These are phyloP conservation scores for Cadophora luteo-olivacea DNA, from an alignment of 2,329 filamentous ascomycete species.

Conservation along the genomic window DNA sequence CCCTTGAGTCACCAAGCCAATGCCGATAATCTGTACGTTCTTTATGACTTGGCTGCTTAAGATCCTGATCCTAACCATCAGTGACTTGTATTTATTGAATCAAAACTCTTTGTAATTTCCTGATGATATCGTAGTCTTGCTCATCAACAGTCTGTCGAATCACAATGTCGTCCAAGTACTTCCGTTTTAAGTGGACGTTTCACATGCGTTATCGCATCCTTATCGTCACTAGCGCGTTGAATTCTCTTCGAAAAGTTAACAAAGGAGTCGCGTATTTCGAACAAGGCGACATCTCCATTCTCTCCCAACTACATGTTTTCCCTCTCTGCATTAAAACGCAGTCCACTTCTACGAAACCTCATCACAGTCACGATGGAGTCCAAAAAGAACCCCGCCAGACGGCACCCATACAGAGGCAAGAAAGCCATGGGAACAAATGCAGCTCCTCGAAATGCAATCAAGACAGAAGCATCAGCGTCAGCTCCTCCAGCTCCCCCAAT, in stretches of 20 bases:
- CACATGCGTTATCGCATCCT: neutral
- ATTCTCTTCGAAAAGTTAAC: no score
- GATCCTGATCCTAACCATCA: no score
- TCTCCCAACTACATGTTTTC: conserved; percentile 26
- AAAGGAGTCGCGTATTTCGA: neutral
- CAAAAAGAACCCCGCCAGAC: conserved; percentile 34
- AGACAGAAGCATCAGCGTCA: conserved; percentile 21
- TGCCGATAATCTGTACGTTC: no score
- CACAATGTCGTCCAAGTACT: no score
- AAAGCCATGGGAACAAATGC: conserved; percentile 35
- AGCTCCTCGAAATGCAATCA: conserved; percentile 30
- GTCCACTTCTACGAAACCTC: conserved; percentile 30
- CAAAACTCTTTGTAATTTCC: no score
- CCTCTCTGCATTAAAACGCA: conserved; percentile 31
- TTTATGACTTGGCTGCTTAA: no score
- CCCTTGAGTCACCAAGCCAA: neutral
- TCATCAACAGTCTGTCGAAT: no score
- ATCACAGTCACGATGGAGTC: conserved; percentile 37
- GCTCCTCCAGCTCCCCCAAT: conserved; percentile 43
- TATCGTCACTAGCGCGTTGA: neutral
- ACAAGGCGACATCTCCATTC: conserved; percentile 10
- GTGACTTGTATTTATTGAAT: no score
- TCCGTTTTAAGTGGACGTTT: no score
- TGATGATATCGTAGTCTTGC: no score
- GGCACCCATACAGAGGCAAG: conserved; percentile 37